phyloP scores from a whole-genome alignment of 805 yeast genomes.

The Suhomyces emberorum region DNA sequence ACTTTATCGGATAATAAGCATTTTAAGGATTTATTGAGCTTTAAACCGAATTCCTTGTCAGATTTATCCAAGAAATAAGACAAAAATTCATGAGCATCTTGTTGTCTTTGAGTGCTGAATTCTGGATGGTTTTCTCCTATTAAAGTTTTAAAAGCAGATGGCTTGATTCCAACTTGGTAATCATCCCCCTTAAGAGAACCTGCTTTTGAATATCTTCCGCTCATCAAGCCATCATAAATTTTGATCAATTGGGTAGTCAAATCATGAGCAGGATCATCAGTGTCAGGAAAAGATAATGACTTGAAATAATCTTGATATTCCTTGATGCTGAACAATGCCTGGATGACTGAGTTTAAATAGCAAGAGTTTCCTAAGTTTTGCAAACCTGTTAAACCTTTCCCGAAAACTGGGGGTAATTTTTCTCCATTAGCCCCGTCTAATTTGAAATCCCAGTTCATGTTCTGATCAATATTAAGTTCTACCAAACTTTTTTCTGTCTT shows the following conservation, averaged over 20 bases:
- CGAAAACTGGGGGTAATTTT: constrained; percentile 61
- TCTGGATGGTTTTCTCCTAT: constrained; percentile 79
- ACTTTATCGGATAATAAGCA: constrained; percentile 65
- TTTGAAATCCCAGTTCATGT: constrained; percentile 87
- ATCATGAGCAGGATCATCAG: constrained; percentile 56
- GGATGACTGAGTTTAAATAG: constrained; percentile 79
- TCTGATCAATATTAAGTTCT: constrained; percentile 90
- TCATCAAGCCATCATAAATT: constrained; percentile 70
- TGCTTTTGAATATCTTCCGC: constrained; percentile 71
- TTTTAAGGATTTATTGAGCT: constrained; percentile 57
- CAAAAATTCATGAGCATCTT: constrained; percentile 92
- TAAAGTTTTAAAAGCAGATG: constrained; percentile 68
- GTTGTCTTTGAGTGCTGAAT: constrained; percentile 84
- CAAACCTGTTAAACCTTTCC: constrained; percentile 77
- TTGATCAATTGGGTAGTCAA: constrained; percentile 75
- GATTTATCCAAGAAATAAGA: constrained; percentile 61
- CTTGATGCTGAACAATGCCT: constrained; percentile 54
- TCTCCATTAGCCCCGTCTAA: constrained; percentile 72
- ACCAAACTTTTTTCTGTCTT: constrained; percentile 87
- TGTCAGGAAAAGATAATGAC: constrained; percentile 25
- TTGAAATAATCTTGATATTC: constrained; percentile 40
- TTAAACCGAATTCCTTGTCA: constrained; percentile 43
- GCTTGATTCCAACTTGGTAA: constrained; percentile 76
- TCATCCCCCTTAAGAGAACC: constrained; percentile 40
- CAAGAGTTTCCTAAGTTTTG: constrained; percentile 92